Evolutionary conservation across 208 protist species (phyloP).

Genomic region (Trichomonas gallinae): DNA sequence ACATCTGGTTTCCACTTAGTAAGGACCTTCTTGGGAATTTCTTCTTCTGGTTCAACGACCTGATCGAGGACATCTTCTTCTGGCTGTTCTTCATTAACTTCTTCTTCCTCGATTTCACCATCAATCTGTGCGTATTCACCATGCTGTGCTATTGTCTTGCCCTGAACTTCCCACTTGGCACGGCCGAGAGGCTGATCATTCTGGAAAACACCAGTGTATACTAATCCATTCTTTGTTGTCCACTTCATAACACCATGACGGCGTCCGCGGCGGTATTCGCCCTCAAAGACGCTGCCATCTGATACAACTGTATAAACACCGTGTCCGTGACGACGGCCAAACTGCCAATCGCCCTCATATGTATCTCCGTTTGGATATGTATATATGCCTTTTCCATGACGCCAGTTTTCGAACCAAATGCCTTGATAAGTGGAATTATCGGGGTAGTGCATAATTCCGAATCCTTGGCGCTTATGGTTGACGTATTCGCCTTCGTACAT

Average conservation of each 20-base stretch:
- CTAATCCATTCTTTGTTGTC: background rate
- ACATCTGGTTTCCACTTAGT: conserved; percentile 15
- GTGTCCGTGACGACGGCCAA: background rate
- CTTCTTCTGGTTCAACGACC: background rate
- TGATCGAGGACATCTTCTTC: background rate
- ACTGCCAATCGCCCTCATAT: conserved; percentile 32
- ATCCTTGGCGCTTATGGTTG: background rate
- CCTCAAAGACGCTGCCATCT: background rate
- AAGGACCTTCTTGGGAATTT: background rate
- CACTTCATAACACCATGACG: conserved; percentile 2
- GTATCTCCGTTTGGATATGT: conserved; percentile 36
- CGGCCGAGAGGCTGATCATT: conserved; percentile 1
- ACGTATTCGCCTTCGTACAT: conserved; percentile 26
- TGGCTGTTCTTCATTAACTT: background rate
- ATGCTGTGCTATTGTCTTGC: background rate
- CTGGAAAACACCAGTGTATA: conserved; percentile 4
- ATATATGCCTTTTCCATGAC: conserved; percentile 34
- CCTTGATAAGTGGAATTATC: conserved; percentile 32
- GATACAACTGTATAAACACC: background rate
- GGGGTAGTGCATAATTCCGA: conserved; percentile 20
- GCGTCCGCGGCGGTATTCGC: background rate
- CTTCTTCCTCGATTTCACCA: conserved; percentile 21
- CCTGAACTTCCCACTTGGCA: background rate
- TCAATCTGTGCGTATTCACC: background rate
- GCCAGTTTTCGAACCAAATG: conserved; percentile 28